Base-by-base conservation (phyloP, 2,329 filamentous ascomycete species). In the Cercospora citrullina region DNA sequence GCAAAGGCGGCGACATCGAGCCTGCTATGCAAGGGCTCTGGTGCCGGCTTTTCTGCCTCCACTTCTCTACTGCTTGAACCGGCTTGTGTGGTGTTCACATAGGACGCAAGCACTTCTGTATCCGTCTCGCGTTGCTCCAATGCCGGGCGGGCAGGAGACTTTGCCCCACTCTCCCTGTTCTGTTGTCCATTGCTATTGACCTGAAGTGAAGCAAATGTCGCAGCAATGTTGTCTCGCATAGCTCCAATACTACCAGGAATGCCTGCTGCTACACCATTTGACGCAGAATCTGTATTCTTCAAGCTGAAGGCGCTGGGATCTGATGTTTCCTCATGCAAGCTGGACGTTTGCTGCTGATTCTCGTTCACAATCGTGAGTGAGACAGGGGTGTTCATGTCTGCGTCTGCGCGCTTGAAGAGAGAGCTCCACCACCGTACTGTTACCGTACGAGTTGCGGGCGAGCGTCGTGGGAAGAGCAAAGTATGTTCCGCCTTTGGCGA, bases 401-500 rank as follows among this genome's bases (percentile, higher is more conserved):
- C 88, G 73, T 97, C 92, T 2, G 89, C 89, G 33, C 94, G 87
- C 58, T 93, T 92, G 80, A 97, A 99, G 1, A 90, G 82, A 75
- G 95, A 91, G 72, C 90, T 86, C 95, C 95, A 99, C 95, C 95
- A 99, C 68, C 93, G 87, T n/a, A 95, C 87, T 69, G 96, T 90
- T 1, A 90, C 71, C 26, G 66, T 55, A 21, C 70, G 69, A 5
- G 33, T 42, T 10, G 63, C 69, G 5, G 63, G 53, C 9, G 45
- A 51, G 18, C 74, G 64, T 3, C 87, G 85, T 0, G 95, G 94
- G 72, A 98, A 91, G 14, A 99, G 85, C 7, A 99, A 86, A 55
- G 91, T 89, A 75, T 97, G 93, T 70, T 97, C 91, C 39, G 94
- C 84, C 5, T 83, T 81, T 0, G 87, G 84, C 64, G 96, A 90